Percentiles rank a stretch among this genome's conserved stretches.
Evolutionary conservation across 169 alveolate species (phyloP).

Genomic region (Eimeria zaria): DNA sequence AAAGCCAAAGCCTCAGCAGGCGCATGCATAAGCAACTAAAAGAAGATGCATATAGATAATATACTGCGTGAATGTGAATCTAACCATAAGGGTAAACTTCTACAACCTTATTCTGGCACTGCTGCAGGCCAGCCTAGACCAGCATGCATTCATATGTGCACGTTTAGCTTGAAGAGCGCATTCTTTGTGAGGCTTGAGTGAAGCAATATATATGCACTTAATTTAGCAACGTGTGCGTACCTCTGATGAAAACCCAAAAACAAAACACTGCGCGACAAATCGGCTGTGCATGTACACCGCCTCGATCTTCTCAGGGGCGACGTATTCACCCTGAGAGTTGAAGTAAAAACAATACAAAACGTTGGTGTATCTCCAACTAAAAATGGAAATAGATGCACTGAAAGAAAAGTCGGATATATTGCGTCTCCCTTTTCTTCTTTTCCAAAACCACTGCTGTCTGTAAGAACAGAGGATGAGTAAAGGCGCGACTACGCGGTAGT

Average conservation of each 20-base stretch:
- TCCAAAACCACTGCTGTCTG: background rate
- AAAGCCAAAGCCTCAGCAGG: background rate
- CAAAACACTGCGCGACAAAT: conserved; percentile 92
- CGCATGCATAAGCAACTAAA: background rate
- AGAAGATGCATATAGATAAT: background rate
- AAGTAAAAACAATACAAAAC: background rate
- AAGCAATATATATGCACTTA: background rate
- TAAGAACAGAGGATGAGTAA: background rate
- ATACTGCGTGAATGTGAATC: background rate
- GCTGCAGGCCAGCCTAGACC: background rate
- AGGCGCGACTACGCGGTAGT: background rate
- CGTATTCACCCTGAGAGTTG: conserved; percentile 96
- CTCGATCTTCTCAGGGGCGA: conserved; percentile 97
- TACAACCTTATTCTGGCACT: background rate
- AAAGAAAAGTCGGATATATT: background rate
- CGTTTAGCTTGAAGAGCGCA: background rate
- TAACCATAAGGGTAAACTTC: background rate
- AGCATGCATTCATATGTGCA: background rate
- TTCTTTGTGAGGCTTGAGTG: background rate
- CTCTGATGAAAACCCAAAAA: conserved; percentile 94
- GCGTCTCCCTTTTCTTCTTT: background rate
- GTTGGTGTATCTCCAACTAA: background rate
- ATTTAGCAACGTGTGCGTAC: conserved; percentile 26
- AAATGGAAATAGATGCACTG: background rate
- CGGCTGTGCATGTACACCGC: conserved; percentile 89